phyloP scores from a whole-genome alignment of 352 stramenopile species.

The Phytophthora macrochlamydospora region DNA sequence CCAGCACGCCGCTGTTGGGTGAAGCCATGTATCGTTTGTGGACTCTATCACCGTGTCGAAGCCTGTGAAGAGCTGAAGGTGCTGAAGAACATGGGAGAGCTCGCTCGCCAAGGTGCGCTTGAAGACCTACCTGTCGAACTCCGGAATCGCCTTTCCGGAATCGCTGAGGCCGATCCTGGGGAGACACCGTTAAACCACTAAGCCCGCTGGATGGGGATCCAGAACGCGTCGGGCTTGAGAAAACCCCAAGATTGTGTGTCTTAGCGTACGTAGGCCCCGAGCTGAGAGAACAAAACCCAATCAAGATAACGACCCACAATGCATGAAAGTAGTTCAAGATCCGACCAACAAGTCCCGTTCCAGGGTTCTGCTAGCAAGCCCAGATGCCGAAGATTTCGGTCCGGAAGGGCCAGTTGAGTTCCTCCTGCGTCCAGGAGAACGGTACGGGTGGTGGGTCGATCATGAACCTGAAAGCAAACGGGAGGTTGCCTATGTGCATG shows the following conservation, averaged over 20 bases:
- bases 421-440: constrained; percentile 13
- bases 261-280: neutral
- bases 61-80: constrained; percentile 2
- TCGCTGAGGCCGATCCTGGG: neutral
- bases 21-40: constrained; percentile 5
- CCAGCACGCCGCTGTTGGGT: neutral
- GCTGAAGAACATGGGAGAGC: neutral
- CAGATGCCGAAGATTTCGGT: neutral
- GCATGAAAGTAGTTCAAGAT: constrained; percentile 13
- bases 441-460: constrained; percentile 16
- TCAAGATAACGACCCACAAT: constrained; percentile 6
- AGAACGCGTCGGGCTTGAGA: constrained; percentile 17
- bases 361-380: neutral
- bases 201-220: constrained; percentile 14
- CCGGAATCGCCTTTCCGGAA: neutral
- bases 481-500: constrained; percentile 7
- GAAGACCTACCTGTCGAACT: neutral
- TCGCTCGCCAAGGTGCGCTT: neutral
- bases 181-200: constrained; percentile 20
- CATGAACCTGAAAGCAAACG: constrained; percentile 1
- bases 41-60: neutral
- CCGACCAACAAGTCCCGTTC: too few species aligned
- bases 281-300: constrained; percentile 4
- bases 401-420: constrained; percentile 13
- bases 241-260: constrained; percentile 8